A percentile compares a stretch with the other conserved stretches of the same genome.
Conservation (phyloP, 2,329 filamentous ascomycete genomes). For the Aspergillus latus region DNA sequence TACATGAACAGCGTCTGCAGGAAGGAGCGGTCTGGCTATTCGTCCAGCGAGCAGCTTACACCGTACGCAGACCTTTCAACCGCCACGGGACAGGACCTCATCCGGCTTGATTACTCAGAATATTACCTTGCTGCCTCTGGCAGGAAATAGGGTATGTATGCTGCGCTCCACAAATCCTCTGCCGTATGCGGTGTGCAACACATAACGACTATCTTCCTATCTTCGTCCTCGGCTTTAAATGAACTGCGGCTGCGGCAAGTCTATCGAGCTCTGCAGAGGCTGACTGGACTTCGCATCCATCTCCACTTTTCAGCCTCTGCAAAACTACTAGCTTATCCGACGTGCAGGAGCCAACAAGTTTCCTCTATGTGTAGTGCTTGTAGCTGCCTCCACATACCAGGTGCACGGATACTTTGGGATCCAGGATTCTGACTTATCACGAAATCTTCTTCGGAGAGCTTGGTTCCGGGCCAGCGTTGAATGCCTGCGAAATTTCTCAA, state of each 20-base stretch:
- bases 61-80: neutral
- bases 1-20: neutral
- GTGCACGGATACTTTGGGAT: constrained; percentile 17
- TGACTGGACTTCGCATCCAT: constrained; percentile 1
- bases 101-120: neutral
- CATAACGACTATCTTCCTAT: neutral
- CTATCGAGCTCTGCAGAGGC: neutral
- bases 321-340: constrained; percentile 19
- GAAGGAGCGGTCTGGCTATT: neutral
- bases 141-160: neutral
- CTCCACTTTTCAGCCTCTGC: constrained; percentile 18
- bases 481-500: constrained; percentile 13
- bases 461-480: constrained; percentile 8
- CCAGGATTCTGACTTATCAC: constrained; percentile 18
- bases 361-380: constrained; percentile 17
- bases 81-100: neutral
- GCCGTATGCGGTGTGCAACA: neutral
- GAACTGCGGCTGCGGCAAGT: neutral
- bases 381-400: constrained; percentile 17
- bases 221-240: too few species aligned
- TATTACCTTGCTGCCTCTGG: too few species aligned
- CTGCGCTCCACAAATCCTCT: too few species aligned
- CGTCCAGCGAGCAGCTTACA: neutral
- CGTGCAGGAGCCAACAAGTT: constrained; percentile 17
- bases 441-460: constrained; percentile 1